Evolutionary conservation across 1,284 basidiomycete genomes (phyloP).

Genomic region (Uromyces viciae-fabae): DNA sequence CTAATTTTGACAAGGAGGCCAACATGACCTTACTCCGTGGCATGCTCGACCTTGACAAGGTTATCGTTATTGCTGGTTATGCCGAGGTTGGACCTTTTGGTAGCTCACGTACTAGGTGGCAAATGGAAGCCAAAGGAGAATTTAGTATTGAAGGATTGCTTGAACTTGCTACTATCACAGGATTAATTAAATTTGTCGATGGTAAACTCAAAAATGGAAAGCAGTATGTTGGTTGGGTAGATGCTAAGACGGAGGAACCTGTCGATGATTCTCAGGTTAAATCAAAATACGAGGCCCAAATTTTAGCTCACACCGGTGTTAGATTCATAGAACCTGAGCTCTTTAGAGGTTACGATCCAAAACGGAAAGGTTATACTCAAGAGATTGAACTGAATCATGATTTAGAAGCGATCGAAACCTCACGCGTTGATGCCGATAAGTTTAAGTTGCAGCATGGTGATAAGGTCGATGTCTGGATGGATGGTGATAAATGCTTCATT

Average conservation of each 20-base stretch:
- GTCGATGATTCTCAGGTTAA: conserved; percentile 97
- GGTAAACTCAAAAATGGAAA: conserved; percentile 87
- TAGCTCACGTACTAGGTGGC: conserved; percentile 96
- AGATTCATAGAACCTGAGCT: conserved; percentile 69
- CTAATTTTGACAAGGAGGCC: conserved; percentile 38
- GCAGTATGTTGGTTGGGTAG: conserved; percentile 96
- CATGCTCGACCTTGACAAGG: conserved; percentile 89
- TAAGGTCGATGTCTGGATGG: conserved; percentile 85
- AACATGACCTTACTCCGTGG: conserved; percentile 62
- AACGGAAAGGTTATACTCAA: conserved; percentile 93
- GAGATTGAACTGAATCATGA: conserved; percentile 96
- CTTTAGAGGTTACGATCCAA: conserved; percentile 94
- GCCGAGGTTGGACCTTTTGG: conserved; percentile 99
- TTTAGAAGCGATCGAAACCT: conserved; percentile 89
- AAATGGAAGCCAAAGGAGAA: conserved; percentile 91
- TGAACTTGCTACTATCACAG: conserved; percentile 99
- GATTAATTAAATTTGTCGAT: conserved; percentile 96
- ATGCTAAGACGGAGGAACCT: conserved; percentile 88
- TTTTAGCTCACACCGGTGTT: conserved; percentile 86
- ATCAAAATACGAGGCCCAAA: conserved; percentile 89
- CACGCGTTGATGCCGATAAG: conserved; percentile 82
- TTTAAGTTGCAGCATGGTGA: conserved; percentile 97
- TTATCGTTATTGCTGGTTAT: conserved; percentile 91
- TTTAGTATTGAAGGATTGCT: conserved; percentile 96
- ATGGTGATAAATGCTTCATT: conserved; percentile 83